Conservation (phyloP, 2,329 filamentous ascomycete species). For the Aspergillus carbonarius region DNA sequence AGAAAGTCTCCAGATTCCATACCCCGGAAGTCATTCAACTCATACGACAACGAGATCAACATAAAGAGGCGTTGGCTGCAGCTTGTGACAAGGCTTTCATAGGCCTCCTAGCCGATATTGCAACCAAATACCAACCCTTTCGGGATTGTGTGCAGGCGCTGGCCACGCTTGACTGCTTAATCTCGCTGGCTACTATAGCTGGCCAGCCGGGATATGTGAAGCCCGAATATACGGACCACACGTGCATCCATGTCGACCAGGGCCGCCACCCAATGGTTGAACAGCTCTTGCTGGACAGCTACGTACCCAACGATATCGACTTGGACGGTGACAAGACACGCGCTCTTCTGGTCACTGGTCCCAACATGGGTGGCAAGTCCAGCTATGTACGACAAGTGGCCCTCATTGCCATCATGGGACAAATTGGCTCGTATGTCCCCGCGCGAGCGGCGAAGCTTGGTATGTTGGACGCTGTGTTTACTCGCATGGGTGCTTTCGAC, state of each 20-base stretch:
- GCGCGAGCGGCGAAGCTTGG: slow-evolving; percentile 72
- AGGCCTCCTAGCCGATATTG: slow-evolving; percentile 69
- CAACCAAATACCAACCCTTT: slow-evolving; percentile 81
- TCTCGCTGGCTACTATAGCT: slow-evolving; percentile 82
- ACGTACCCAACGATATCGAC: slow-evolving; percentile 85
- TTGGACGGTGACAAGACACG: slow-evolving; percentile 66
- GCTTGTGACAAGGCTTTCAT: slow-evolving; percentile 84
- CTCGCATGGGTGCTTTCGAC: slow-evolving; percentile 92
- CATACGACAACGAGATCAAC: slow-evolving; percentile 84
- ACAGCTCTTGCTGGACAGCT: slow-evolving; percentile 77
- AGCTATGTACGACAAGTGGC: slow-evolving; percentile 92
- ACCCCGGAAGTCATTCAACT: slow-evolving; percentile 84
- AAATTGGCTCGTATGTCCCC: slow-evolving; percentile 92
- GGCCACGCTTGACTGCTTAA: slow-evolving; percentile 82
- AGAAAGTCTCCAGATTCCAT: slow-evolving; percentile 88
- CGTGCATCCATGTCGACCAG: slow-evolving; percentile 67
- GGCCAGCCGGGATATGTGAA: slow-evolving; percentile 83
- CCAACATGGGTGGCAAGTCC: slow-evolving; percentile 99
- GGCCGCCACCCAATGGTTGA: slow-evolving; percentile 97
- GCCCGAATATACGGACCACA: slow-evolving; percentile 65
- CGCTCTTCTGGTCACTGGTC: slow-evolving; percentile 87
- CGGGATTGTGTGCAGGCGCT: slow-evolving; percentile 85
- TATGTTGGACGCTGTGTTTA: slow-evolving; percentile 87
- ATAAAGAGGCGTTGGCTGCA: slow-evolving; percentile 88
- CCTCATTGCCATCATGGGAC: slow-evolving; percentile 87